A percentile compares a stretch with the other conserved stretches of the same genome.
Conservation (phyloP, 345 rosid genomes). For the Toxicodendron radicans region DNA sequence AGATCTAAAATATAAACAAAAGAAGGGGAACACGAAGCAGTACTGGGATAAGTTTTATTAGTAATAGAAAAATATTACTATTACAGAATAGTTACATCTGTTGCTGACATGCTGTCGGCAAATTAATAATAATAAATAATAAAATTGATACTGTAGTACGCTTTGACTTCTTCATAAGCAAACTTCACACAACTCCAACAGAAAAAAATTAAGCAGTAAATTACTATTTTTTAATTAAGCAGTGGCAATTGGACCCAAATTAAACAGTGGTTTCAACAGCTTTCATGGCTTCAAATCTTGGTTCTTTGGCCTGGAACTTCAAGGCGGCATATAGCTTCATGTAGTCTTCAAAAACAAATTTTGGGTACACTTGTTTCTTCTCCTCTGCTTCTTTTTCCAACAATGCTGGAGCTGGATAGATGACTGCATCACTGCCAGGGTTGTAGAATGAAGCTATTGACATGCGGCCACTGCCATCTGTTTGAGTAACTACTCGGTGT, state of each 20-base stretch:
- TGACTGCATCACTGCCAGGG: conserved; percentile 85
- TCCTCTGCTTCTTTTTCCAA: conserved; percentile 49
- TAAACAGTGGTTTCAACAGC: conserved; percentile 31
- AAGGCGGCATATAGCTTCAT: conserved; percentile 76
- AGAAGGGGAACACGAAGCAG: neutral
- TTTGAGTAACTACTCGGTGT: conserved; percentile 83
- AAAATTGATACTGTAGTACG: neutral
- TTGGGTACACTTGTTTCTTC: conserved; percentile 53
- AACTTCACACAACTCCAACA: neutral
- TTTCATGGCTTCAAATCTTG: conserved; percentile 94
- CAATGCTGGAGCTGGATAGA: conserved; percentile 73
- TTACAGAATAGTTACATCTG: neutral
- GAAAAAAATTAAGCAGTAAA: neutral
- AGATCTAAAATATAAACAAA: neutral
- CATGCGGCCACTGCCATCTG: conserved; percentile 69
- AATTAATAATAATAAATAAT: neutral
- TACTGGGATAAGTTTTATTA: neutral
- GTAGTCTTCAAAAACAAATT: conserved; percentile 85
- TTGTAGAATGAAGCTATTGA: conserved; percentile 93
- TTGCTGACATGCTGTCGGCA: neutral
- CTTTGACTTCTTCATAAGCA: neutral
- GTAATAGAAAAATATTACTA: neutral
- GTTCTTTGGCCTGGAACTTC: conserved; percentile 90
- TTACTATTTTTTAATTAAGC: conserved; percentile 21
- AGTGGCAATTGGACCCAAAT: conserved; percentile 40